These are phyloP conservation scores for Suhomyces coccinellae DNA, from an alignment of 1,139 yeast species.

Conservation along the genomic window DNA sequence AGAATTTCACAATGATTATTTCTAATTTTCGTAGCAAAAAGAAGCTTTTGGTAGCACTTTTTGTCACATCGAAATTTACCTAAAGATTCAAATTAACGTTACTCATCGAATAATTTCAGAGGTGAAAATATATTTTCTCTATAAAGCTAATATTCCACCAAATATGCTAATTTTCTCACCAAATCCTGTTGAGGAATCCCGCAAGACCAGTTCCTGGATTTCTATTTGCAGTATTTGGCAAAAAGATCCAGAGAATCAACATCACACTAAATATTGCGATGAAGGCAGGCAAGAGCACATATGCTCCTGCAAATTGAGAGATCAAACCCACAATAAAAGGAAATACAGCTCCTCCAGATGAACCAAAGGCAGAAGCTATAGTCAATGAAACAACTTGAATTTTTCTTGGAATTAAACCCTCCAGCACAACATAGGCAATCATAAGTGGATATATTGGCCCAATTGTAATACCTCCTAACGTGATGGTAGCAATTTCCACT, in stretches of 20 bases:
- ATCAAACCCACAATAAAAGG: conserved; percentile 58
- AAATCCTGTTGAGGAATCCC: conserved; percentile 3
- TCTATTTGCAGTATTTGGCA: conserved; percentile 36
- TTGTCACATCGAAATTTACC: no score
- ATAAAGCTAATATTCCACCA: conserved; percentile 10
- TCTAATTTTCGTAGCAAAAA: no score
- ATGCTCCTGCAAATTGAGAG: conserved; percentile 53
- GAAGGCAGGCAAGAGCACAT: conserved; percentile 55
- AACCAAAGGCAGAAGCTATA: conserved; percentile 58
- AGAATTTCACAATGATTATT: no score
- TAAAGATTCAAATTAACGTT: no score
- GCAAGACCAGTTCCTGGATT: conserved; percentile 2
- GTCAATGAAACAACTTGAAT: conserved; percentile 56
- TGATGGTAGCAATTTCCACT: conserved; percentile 33
- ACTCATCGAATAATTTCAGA: no score
- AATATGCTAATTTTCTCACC: conserved; percentile 6
- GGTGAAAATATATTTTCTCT: not conserved
- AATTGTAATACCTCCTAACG: conserved; percentile 49
- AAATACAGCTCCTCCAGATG: conserved; percentile 60
- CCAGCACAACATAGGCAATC: conserved; percentile 45
- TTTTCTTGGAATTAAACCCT: conserved; percentile 49
- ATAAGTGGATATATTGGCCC: conserved; percentile 61
- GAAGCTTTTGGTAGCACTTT: no score
- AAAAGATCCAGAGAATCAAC: conserved; percentile 43
- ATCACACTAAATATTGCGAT: conserved; percentile 41